Base-by-base conservation (phyloP, 192 early-diverging fungal species). In the Mortierella hygrophila region DNA sequence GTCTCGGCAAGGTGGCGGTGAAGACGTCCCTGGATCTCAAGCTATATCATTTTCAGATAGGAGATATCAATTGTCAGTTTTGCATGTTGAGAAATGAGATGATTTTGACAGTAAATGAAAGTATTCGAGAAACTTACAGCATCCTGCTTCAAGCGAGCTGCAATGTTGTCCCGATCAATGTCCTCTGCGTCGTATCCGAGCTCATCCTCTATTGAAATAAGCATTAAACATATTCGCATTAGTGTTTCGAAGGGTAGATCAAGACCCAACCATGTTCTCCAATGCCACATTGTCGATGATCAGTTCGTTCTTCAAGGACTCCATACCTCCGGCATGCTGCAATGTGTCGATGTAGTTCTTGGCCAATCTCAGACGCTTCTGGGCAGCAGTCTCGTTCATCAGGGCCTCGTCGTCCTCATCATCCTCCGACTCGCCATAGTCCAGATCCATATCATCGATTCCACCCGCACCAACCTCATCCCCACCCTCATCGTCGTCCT, bases 141-240 rank as follows among this genome's bases (percentile, higher is more conserved):
- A 82, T 99, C 98, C 32, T 94, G 88, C 74, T 91, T 89, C 70
- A 99, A 88, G 32, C 98, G 92, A 46, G 95, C 93, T 8, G 97
- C 97, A 83, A 99, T 97, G 72, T 99, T 89, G 78, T 98, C 98
- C 52, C 94, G 91, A 88, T 99, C 98, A 46, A 99, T 94, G 78
- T 98, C 95, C 63, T 91, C 95, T 5, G 97, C 98, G 89, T 98
- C 97, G 76, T 96, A 95, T 68, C 96, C 98, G 68, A 87, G 93
- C 20, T 92, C 88, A 26, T 93, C 93, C 47, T 89, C 82, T 87
- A 90, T 72, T 29, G 18, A 70, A 8, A 52, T 70, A 46, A 63
- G 73, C 35, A 26, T 9, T 60, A 49, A 47, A 40, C n/a, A 46
- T 23, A 9, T 15, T 47, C 1, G 26, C 29, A 10, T 49, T 16